phyloP scores from a whole-genome alignment of 371 early-diverging fungal genomes.

The Phascolomyces articulosus region DNA sequence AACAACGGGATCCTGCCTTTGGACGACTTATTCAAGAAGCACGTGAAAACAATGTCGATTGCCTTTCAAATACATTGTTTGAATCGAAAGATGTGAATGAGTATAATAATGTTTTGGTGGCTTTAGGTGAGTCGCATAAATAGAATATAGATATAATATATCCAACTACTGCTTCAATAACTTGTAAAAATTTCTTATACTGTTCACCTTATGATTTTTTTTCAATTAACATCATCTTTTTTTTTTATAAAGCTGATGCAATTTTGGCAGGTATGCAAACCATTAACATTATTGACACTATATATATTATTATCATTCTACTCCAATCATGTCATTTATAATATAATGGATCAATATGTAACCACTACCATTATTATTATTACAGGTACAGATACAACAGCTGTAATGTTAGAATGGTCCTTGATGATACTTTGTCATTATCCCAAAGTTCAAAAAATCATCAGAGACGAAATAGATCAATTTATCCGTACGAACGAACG shows the following conservation, averaged over 20 bases:
- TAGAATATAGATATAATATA: too few species aligned
- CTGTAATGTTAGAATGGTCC: slow-evolving; percentile 16
- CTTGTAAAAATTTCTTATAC: too few species aligned
- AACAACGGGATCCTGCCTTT: slow-evolving; percentile 12
- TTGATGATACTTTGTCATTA: slow-evolving; percentile 16
- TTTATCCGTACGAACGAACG: slow-evolving; percentile 9
- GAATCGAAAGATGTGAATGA: slow-evolving; percentile 4
- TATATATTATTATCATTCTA: too few species aligned
- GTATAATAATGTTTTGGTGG: neutral
- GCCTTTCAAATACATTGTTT: slow-evolving; percentile 16
- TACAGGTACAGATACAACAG: slow-evolving; percentile 22
- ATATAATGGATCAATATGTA: too few species aligned
- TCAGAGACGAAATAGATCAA: slow-evolving; percentile 12
- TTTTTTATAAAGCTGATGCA: too few species aligned
- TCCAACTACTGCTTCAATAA: too few species aligned
- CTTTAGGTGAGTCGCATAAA: neutral
- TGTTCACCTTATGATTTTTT: too few species aligned
- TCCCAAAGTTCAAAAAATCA: slow-evolving; percentile 19
- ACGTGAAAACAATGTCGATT: slow-evolving; percentile 11
- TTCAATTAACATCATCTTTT: too few species aligned
- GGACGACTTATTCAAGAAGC: slow-evolving; percentile 11
- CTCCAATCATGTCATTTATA: too few species aligned
- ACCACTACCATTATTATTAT: too few species aligned
- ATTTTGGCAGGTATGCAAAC: too few species aligned
- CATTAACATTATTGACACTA: too few species aligned